Evolutionary conservation across 108 stramenopile species (phyloP).

Genomic region (Hondaea fermentalgiana): DNA sequence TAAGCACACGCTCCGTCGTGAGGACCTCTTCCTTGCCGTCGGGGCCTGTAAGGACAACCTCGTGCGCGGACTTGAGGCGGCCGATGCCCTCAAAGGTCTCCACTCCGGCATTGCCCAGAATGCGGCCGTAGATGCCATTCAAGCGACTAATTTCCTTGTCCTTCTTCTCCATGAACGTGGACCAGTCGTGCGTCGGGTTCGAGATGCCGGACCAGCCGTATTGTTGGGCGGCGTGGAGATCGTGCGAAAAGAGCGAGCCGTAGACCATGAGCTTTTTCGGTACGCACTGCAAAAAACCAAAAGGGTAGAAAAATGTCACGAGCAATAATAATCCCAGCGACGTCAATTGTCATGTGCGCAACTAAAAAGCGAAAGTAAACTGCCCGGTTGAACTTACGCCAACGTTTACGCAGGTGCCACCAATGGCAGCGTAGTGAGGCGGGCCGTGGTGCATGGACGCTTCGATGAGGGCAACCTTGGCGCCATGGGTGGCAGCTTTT

Average conservation of each 20-base stretch:
- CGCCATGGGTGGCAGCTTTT: slow-evolving; percentile 56
- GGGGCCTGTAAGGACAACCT: slow-evolving; percentile 28
- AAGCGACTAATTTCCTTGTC: slow-evolving; percentile 73
- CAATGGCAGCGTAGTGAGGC: slow-evolving; percentile 41
- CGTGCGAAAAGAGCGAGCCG: slow-evolving; percentile 51
- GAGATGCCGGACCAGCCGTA: slow-evolving; percentile 48
- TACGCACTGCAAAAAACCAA: slow-evolving; percentile 23
- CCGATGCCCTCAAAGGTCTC: neutral
- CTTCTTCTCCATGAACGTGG: slow-evolving; percentile 59
- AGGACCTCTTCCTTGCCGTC: slow-evolving; percentile 31
- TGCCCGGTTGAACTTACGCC: slow-evolving; percentile 3
- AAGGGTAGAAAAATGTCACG: neutral
- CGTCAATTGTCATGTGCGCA: too few species aligned
- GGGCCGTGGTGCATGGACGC: slow-evolving; percentile 27
- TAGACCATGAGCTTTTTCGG: slow-evolving; percentile 79
- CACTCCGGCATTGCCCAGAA: slow-evolving; percentile 34
- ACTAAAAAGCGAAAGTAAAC: neutral
- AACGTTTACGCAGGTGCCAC: slow-evolving; percentile 73
- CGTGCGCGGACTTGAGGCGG: slow-evolving; percentile 21
- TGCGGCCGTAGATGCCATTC: slow-evolving; percentile 72
- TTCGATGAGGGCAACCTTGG: slow-evolving; percentile 65
- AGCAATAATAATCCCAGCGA: neutral
- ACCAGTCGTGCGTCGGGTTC: slow-evolving; percentile 58
- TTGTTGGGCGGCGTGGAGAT: slow-evolving; percentile 6
- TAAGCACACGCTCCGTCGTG: slow-evolving; percentile 60